Evolutionary conservation across 139 green algal species (phyloP).

Genomic region (Ulvella scutata): DNA sequence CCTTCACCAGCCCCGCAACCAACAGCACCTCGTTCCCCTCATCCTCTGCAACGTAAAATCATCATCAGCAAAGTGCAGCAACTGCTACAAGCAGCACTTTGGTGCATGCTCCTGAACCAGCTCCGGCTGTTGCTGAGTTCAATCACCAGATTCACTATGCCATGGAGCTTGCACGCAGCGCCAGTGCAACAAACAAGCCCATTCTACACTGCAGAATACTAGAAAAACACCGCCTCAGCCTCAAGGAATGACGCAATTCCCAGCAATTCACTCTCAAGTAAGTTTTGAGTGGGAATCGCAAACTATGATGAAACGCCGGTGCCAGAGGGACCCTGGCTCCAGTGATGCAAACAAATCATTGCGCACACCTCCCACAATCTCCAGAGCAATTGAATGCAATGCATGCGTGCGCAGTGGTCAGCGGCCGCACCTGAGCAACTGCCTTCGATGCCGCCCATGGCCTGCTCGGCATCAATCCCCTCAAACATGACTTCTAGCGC

Average conservation of each 20-base stretch:
- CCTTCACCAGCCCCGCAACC: slow-evolving; percentile 23
- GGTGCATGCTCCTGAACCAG: slow-evolving; percentile 6
- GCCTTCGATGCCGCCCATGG: slow-evolving; percentile 11
- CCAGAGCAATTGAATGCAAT: slow-evolving; percentile 13
- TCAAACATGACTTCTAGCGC: slow-evolving; percentile 84
- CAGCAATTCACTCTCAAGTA: no score
- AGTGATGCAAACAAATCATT: no score
- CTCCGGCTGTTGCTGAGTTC: background rate
- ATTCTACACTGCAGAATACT: background rate
- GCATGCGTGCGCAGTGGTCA: no score
- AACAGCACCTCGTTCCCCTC: slow-evolving; percentile 20
- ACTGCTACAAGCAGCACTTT: no score
- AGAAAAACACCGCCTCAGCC: background rate
- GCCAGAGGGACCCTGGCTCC: no score
- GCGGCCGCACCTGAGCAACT: no score
- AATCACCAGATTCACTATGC: background rate
- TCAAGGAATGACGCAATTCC: background rate
- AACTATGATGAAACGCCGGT: no score
- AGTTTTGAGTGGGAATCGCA: no score
- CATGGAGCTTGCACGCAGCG: background rate
- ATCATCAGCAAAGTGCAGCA: background rate
- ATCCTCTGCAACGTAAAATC: background rate
- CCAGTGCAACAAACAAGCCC: background rate
- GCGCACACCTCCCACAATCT: background rate
- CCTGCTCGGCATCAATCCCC: slow-evolving; percentile 40